Evolutionary conservation across 2,329 filamentous ascomycete genomes (phyloP).

Genomic region (Leptosphaerulina australis): DNA sequence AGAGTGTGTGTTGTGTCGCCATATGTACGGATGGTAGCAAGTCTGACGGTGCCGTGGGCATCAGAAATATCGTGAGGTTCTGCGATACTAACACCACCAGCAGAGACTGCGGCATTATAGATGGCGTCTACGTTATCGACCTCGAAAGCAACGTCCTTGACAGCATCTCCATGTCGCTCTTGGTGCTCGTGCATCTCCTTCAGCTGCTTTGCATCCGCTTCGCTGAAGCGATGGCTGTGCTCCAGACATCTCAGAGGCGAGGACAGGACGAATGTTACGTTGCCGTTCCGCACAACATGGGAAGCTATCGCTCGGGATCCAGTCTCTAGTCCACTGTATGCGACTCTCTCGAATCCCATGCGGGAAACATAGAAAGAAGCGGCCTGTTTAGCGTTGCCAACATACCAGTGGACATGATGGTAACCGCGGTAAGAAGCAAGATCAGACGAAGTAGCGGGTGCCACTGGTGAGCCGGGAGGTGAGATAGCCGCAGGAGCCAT

Average conservation of each 20-base stretch:
- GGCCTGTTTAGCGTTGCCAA: slow-evolving; percentile 95
- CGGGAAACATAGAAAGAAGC: slow-evolving; percentile 86
- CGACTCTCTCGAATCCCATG: slow-evolving; percentile 82
- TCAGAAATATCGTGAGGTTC: slow-evolving; percentile 62
- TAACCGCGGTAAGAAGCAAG: slow-evolving; percentile 74
- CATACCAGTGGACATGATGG: slow-evolving; percentile 94
- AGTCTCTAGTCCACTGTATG: slow-evolving; percentile 88
- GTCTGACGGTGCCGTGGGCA: slow-evolving; percentile 69
- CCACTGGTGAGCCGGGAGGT: slow-evolving; percentile 51
- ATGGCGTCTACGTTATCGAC: slow-evolving; percentile 87
- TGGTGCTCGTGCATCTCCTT: slow-evolving; percentile 81
- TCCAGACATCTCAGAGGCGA: slow-evolving; percentile 69
- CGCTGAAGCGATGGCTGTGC: slow-evolving; percentile 37
- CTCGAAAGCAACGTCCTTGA: slow-evolving; percentile 94
- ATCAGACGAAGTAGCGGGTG: slow-evolving; percentile 34
- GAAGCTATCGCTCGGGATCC: slow-evolving; percentile 80
- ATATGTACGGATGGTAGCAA: slow-evolving; percentile 86
- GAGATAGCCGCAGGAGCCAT: slow-evolving; percentile 48
- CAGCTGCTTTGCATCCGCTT: slow-evolving; percentile 69
- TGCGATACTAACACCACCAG: slow-evolving; percentile 67
- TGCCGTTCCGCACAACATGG: slow-evolving; percentile 79
- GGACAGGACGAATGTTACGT: slow-evolving; percentile 81
- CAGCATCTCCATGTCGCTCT: slow-evolving; percentile 87
- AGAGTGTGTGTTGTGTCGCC: slow-evolving; percentile 95
- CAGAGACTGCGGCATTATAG: slow-evolving; percentile 72